Evolutionary conservation across 306 rosid genomes (phyloP), one percentile per base, ranked within the genome.

Genomic region (Ochetophila trinervis): DNA sequence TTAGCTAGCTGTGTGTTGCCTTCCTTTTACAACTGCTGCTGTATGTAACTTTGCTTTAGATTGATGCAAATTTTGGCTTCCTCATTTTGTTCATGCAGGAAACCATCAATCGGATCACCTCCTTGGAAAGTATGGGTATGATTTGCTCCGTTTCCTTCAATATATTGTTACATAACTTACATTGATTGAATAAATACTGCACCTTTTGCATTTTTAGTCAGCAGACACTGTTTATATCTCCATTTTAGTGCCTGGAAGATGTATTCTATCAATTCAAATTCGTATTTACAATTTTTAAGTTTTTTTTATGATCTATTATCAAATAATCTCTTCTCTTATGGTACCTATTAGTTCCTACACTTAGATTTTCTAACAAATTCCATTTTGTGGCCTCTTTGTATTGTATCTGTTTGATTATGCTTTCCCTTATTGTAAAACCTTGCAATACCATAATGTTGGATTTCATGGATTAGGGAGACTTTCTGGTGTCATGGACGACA

Each of bases 401-500:
- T 12, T 12, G 12, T 40, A 40, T 9, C 12, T 12, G 10, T 9
- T 40, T 4, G 12, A 10, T 40, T 40, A 40, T 40, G 12, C 12
- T 40, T 40, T 40, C 45, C 14, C 12, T 12, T 40, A 11, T 40
- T 6, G 6, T 10, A 9, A 10, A 40, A 40, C 13, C 45, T 9
- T 9, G 45, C 45, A 40, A 40, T 40, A 10, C n/a, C n/a, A 12
- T 40, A 66, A 21, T 53, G 16, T 32, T 5, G 37, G 6, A 22
- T 51, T 20, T 11, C n/a, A 20, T 17, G 60, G 72, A 54, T 37
- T 78, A 91, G 97, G 93, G 60, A 82, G 91, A 71, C 90, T 94
- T 71, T 94, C 99, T 3, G 99, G 99, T 37, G 97, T 94, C 40
- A 90, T 90, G 97, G 99, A 94, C 63, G 99, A 94, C 63, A 84